Conservation (phyloP, 306 rosid genomes). For the Casuarina glauca region DNA sequence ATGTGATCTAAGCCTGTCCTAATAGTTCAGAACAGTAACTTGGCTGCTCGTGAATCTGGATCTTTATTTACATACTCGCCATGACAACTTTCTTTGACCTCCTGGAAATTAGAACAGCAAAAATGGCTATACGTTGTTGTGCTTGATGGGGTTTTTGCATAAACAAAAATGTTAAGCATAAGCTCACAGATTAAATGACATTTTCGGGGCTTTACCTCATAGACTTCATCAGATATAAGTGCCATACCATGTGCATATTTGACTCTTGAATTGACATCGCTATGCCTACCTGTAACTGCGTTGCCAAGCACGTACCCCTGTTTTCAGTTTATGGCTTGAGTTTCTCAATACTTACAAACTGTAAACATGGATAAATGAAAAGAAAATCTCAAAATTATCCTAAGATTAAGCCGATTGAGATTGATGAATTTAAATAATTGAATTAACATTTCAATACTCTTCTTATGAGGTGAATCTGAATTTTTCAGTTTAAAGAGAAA, state of each 20-base stretch:
- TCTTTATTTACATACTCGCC: constrained; percentile 28
- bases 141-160: too few relatives aligned
- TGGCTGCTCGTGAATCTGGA: constrained; percentile 9
- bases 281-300: neutral
- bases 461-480: too few relatives aligned
- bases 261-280: neutral
- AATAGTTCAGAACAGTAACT: neutral
- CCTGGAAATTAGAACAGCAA: neutral
- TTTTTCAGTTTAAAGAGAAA: too few relatives aligned
- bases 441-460: too few relatives aligned
- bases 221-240: constrained; percentile 24
- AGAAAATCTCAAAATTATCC: neutral
- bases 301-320: constrained; percentile 32
- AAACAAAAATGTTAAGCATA: neutral
- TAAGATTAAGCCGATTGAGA: neutral
- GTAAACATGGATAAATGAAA: too few relatives aligned
- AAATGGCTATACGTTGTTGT: too few relatives aligned
- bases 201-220: neutral
- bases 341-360: too few relatives aligned
- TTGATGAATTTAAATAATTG: neutral
- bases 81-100: constrained; percentile 24
- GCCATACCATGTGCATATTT: constrained; percentile 3
- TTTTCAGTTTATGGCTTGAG: neutral
- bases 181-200: too few relatives aligned
- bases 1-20: constrained; percentile 35